Conservation (phyloP, 2,329 filamentous ascomycete genomes). For the Penicillium fuscoglaucum region DNA sequence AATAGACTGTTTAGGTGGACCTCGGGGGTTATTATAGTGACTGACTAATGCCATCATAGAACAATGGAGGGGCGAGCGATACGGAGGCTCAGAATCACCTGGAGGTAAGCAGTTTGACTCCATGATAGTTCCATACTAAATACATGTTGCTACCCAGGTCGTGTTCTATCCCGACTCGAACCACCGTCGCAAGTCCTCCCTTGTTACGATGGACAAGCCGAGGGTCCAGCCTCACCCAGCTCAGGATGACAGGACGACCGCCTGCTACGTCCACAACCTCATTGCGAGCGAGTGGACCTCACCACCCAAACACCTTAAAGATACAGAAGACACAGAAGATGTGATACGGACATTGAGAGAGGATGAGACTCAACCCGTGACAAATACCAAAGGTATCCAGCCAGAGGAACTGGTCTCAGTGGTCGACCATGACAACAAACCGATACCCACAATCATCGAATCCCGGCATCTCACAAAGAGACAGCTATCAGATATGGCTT, state of each 20-base stretch:
- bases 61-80: slow-evolving; percentile 37
- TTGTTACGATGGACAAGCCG: slow-evolving; percentile 49
- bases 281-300: slow-evolving; percentile 46
- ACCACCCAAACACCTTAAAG: slow-evolving; percentile 14
- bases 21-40: not conserved
- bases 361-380: slow-evolving; percentile 10
- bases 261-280: slow-evolving; percentile 63
- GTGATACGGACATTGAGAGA: slow-evolving; percentile 21
- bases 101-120: slow-evolving; percentile 31
- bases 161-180: slow-evolving; percentile 55
- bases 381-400: slow-evolving; percentile 23
- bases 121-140: not conserved
- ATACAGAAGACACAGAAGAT: slow-evolving; percentile 16
- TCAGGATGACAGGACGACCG: slow-evolving; percentile 45
- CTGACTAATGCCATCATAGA: slow-evolving; percentile 26
- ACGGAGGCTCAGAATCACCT: slow-evolving; percentile 36
- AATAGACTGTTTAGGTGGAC: not conserved
- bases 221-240: slow-evolving; percentile 41
- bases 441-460: slow-evolving; percentile 49
- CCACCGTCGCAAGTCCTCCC: slow-evolving; percentile 61
- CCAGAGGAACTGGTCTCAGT: slow-evolving; percentile 27
- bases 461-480: slow-evolving; percentile 88
- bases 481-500: slow-evolving; percentile 94
- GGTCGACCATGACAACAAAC: slow-evolving; percentile 30
- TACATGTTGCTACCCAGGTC: slow-evolving; percentile 46